Percentiles rank a stretch among this genome's conserved stretches.
phyloP scores from a whole-genome alignment of 176 grass and related monocot species.

The Hsuehochloa calcarea region DNA sequence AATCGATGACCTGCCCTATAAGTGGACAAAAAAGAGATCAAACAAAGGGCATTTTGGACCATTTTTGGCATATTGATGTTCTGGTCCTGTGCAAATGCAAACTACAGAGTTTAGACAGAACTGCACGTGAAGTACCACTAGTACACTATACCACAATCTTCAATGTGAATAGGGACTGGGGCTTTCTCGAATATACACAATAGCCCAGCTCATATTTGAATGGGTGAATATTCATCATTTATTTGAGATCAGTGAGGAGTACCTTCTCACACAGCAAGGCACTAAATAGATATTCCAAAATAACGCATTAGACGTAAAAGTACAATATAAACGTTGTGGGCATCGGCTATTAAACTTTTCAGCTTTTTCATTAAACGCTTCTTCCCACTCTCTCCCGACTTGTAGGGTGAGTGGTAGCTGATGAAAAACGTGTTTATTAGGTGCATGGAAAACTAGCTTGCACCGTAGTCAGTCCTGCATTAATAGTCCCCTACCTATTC shows the following conservation, averaged over 20 bases:
- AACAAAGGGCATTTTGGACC: conserved; percentile 5
- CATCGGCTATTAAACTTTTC: neutral
- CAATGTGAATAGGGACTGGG: neutral
- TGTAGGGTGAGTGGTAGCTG: neutral
- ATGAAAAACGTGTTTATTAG: neutral
- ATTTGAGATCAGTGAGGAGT: neutral
- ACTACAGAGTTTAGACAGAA: neutral
- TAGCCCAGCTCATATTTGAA: neutral
- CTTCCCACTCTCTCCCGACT: neutral
- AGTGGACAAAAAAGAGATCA: conserved; percentile 15
- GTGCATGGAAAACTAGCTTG: neutral
- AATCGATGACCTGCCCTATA: neutral
- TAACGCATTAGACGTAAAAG: neutral
- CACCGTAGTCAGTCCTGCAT: neutral
- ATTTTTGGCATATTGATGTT: neutral
- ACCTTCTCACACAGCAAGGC: neutral
- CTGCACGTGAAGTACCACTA: neutral
- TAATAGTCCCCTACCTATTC: neutral
- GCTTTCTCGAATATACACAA: neutral
- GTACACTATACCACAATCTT: neutral
- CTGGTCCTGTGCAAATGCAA: conserved; percentile 23
- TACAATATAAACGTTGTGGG: neutral
- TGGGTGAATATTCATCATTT: neutral
- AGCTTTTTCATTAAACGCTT: neutral
- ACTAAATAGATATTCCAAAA: neutral